A percentile compares a stretch with the other conserved stretches of the same genome.
These are phyloP conservation scores for Pseudogymnoascus verrucosus DNA, from an alignment of 2,329 filamentous ascomycete genomes.

Conservation along the genomic window DNA sequence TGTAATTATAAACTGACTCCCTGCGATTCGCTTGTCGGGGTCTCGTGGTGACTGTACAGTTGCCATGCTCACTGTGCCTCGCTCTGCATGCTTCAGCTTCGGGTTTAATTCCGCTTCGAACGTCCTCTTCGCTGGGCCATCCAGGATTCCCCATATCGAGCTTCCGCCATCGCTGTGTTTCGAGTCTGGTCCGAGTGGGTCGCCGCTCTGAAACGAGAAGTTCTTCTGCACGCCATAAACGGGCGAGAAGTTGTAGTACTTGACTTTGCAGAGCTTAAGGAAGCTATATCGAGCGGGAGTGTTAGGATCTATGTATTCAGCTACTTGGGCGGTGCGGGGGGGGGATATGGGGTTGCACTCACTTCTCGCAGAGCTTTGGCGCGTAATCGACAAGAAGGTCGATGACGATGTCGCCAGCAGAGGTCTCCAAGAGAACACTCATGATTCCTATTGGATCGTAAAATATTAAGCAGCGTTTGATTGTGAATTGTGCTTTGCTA, in stretches of 20 bases:
- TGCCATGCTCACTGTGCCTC: constrained; percentile 96
- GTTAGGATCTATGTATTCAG: constrained; percentile 50
- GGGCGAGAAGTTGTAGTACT: constrained; percentile 98
- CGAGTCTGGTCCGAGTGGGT: constrained; percentile 81
- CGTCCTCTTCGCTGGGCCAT: constrained; percentile 61
- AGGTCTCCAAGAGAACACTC: constrained; percentile 93
- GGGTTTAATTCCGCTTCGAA: constrained; percentile 80
- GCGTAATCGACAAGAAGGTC: constrained; percentile 84
- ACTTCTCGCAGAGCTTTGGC: constrained; percentile 93
- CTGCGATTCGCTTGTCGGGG: constrained; percentile 73
- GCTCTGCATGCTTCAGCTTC: constrained; percentile 80
- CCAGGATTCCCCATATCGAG: constrained; percentile 82
- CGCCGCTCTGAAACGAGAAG: constrained; percentile 94
- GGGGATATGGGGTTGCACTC: constrained; percentile 34
- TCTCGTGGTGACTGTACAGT: constrained; percentile 70
- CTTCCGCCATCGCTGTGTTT: constrained; percentile 83
- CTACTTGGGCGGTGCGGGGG: constrained; percentile 23
- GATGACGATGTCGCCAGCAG: constrained; percentile 86
- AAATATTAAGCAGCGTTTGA: background rate
- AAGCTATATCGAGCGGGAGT: constrained; percentile 56
- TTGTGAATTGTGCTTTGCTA: background rate
- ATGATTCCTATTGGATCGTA: constrained; percentile 39
- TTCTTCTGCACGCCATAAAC: constrained; percentile 87
- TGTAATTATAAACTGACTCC: constrained; percentile 90
- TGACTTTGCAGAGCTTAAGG: constrained; percentile 95